A percentile compares a stretch with the other conserved stretches of the same genome.
These are phyloP conservation scores for Linderniella brevidens DNA, from an alignment of 257 asterid species.

Conservation along the genomic window DNA sequence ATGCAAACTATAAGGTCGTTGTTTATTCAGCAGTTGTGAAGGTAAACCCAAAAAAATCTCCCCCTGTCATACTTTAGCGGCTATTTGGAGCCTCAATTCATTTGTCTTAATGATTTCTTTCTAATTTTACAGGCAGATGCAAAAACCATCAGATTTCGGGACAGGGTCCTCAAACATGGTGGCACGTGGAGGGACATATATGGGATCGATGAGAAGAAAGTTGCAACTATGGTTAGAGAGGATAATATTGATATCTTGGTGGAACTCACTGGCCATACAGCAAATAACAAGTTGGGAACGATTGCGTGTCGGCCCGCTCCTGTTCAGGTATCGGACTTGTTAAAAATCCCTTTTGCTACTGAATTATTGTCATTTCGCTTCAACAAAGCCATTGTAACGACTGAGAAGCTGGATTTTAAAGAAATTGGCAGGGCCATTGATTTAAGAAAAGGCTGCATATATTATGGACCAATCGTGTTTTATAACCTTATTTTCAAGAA, in stretches of 20 bases:
- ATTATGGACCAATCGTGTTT: no score
- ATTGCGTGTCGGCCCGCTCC: slow-evolving; percentile 99
- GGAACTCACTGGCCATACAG: slow-evolving; percentile 98
- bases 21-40: slow-evolving; percentile 95
- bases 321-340: slow-evolving; percentile 51
- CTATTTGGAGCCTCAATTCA: not conserved
- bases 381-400: no score
- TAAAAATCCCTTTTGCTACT: slow-evolving; percentile 1
- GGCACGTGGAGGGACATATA: slow-evolving; percentile 90
- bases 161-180: slow-evolving; percentile 72
- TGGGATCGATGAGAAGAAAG: slow-evolving; percentile 89
- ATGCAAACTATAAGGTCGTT: slow-evolving; percentile 69
- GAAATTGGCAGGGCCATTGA: no score
- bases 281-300: slow-evolving; percentile 96
- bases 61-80: not conserved
- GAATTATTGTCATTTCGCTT: not conserved
- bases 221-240: slow-evolving; percentile 78
- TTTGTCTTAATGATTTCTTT: slow-evolving; percentile 4
- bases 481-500: no score
- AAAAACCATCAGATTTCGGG: slow-evolving; percentile 78
- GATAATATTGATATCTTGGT: slow-evolving; percentile 91
- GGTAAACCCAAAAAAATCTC: slow-evolving; percentile 28
- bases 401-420: no score
- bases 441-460: no score
- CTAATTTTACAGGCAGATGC: slow-evolving; percentile 84